These are phyloP conservation scores for Omphalotus olearius DNA, from an alignment of 1,284 basidiomycete genomes.

Conservation along the genomic window DNA sequence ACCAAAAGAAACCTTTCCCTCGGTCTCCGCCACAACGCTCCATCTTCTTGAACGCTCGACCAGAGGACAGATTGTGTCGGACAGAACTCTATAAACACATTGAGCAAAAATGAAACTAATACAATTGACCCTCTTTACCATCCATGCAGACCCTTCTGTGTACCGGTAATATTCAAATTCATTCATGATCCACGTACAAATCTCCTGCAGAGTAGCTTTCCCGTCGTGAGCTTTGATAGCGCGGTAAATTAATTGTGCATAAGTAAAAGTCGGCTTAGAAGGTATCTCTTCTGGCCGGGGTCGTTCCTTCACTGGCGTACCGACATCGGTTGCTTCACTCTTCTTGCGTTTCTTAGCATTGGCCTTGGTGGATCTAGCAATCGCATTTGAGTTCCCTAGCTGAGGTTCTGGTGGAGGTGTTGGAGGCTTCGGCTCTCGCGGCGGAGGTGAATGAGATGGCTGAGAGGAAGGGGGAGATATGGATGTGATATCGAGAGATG, in stretches of 20 bases:
- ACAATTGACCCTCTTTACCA: constrained; percentile 48
- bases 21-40: constrained; percentile 81
- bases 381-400: constrained; percentile 60
- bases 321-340: constrained; percentile 31
- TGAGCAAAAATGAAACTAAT: constrained; percentile 13
- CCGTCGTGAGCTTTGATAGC: constrained; percentile 77
- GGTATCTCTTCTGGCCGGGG: constrained; percentile 73
- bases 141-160: constrained; percentile 80
- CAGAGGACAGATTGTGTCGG: constrained; percentile 87
- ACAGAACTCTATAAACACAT: constrained; percentile 70
- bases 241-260: constrained; percentile 75
- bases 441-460: constrained; percentile 65
- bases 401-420: constrained; percentile 35
- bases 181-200: constrained; percentile 88
- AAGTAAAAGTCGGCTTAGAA: constrained; percentile 72
- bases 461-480: constrained; percentile 78
- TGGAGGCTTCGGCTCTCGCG: constrained; percentile 29
- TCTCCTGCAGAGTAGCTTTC: constrained; percentile 87
- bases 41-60: constrained; percentile 83
- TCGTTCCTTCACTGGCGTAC: constrained; percentile 35
- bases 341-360: constrained; percentile 72
- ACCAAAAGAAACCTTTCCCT: constrained; percentile 90
- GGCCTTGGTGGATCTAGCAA: constrained; percentile 44
- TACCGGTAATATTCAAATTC: constrained; percentile 88
- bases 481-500: constrained; percentile 76